A percentile compares a stretch with the other conserved stretches of the same genome.
phyloP scores from a whole-genome alignment of 805 yeast species.

The Yamadazyma takamatsuzukensis region DNA sequence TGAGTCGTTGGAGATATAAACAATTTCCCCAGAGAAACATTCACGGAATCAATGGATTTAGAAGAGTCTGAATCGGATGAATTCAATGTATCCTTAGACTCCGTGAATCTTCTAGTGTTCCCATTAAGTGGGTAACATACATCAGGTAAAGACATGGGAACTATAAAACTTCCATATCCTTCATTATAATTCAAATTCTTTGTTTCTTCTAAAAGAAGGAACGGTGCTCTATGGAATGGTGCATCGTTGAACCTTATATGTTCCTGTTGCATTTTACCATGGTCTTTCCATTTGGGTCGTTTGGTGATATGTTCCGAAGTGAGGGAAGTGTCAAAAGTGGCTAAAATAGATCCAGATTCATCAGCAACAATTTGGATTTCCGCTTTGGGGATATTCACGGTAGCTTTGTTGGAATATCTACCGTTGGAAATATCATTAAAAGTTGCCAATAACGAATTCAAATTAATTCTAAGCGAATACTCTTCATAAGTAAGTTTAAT shows the following conservation, averaged over 20 bases:
- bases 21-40: slow-evolving; percentile 1
- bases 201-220: slow-evolving; percentile 52
- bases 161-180: slow-evolving; percentile 49
- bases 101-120: slow-evolving; percentile 9
- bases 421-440: slow-evolving; percentile 69
- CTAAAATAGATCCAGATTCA: slow-evolving; percentile 16
- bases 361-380: slow-evolving; percentile 22
- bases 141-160: slow-evolving; percentile 62
- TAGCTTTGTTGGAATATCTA: slow-evolving; percentile 55
- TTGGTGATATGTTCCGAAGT: slow-evolving; percentile 57
- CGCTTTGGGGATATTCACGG: slow-evolving; percentile 49
- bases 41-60: slow-evolving; percentile 1
- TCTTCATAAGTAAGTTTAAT: slow-evolving; percentile 29
- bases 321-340: slow-evolving; percentile 55
- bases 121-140: slow-evolving; percentile 57
- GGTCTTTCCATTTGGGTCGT: slow-evolving; percentile 43
- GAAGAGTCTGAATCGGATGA: slow-evolving; percentile 2
- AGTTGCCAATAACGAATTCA: slow-evolving; percentile 31
- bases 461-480: slow-evolving; percentile 10
- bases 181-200: slow-evolving; percentile 48
- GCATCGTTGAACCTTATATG: slow-evolving; percentile 74
- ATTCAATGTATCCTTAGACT: slow-evolving; percentile 12
- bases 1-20: slow-evolving; percentile 19
- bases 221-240: slow-evolving; percentile 77
- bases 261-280: slow-evolving; percentile 52